Base-by-base conservation (phyloP, 2,329 filamentous ascomycete species). In the Cladophialophora exuberans region DNA sequence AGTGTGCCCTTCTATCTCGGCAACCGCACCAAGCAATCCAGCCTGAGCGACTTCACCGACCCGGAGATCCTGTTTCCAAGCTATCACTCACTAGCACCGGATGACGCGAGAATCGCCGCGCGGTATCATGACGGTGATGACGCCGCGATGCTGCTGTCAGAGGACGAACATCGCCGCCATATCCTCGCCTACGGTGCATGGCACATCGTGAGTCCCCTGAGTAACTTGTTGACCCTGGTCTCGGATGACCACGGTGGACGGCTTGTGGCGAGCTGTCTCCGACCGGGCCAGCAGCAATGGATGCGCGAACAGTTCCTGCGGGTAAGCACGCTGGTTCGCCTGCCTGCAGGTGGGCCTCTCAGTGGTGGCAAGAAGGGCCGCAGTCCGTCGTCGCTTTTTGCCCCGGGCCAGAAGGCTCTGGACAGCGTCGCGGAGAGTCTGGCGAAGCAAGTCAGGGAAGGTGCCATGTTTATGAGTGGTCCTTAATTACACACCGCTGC, bases 171-270 rank as follows among this genome's bases (percentile, higher is more conserved):
- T 52, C 55, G 42, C 23, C 50, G 54, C 22, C 52, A 54, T 18
- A 41, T 63, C 20, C 51, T 64, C 39, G 62, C 60, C 3, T 62
- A 64, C 54, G 63, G 62, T 13, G 57, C 63, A 17, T 65, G 63
- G 63, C 63, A 62, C 35, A 36, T 56, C 20, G 57, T 65, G 58
- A 55, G 46, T 41, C 62, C 62, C 5, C 58, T 65, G 26, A 64
- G 60, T 30, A 62, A 54, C 39, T 31, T 64, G 18, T 53, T 64
- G 39, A 64, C 61, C 15, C 41, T 64, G 11, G 57, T 62, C 52
- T 62, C 53, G 17, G 60, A 62, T 42, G 54, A 46, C 43, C 43
- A 46, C 43, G 43, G 43, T n/a, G 43, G 43, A 46, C 23, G 25
- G 43, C 4, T 13, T 7, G 23, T 46, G 43, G 43, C 23, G 18